phyloP scores from a whole-genome alignment of 139 green algal genomes.

The Chlorella sorokiniana region DNA sequence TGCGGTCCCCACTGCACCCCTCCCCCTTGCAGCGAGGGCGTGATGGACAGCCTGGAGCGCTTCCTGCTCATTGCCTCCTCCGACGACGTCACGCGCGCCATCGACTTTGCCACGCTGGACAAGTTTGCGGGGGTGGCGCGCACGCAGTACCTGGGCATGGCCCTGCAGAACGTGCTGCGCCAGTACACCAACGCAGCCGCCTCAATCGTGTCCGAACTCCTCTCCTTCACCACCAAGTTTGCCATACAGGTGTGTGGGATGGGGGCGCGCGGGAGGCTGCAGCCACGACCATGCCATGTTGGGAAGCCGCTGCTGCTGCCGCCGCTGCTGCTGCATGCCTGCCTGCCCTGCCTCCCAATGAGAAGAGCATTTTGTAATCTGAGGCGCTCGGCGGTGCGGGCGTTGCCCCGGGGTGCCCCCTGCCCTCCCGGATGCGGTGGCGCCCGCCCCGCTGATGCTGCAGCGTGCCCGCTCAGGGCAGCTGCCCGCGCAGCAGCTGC shows the following conservation, averaged over 20 bases:
- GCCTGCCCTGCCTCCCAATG: neutral
- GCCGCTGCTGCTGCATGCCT: neutral
- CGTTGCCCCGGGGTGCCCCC: conserved; percentile 16
- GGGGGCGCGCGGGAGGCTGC: too few species aligned
- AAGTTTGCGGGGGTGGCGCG: neutral
- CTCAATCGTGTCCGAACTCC: conserved; percentile 69
- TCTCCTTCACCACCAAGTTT: conserved; percentile 83
- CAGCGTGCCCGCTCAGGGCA: neutral
- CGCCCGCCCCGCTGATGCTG: conserved; percentile 4
- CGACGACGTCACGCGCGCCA: conserved; percentile 73
- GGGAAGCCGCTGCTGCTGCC: neutral
- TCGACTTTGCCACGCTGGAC: conserved; percentile 45
- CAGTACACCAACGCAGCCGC: conserved; percentile 89
- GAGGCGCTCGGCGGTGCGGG: conserved; percentile 6
- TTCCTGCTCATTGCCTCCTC: conserved; percentile 78
- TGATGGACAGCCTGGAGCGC: conserved; percentile 92
- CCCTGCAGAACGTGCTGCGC: conserved; percentile 78
- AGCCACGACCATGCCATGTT: too few species aligned
- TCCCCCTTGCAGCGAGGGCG: conserved; percentile 64
- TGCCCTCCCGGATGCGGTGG: conserved; percentile 16
- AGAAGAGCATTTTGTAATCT: conserved; percentile 8
- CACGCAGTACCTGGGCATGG: conserved; percentile 67
- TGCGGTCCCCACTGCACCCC: neutral
- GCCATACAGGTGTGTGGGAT: conserved; percentile 73
- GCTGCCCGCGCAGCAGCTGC: neutral